These are phyloP conservation scores for Lachancea sp. DNA, from an alignment of 805 yeast genomes.

Conservation along the genomic window DNA sequence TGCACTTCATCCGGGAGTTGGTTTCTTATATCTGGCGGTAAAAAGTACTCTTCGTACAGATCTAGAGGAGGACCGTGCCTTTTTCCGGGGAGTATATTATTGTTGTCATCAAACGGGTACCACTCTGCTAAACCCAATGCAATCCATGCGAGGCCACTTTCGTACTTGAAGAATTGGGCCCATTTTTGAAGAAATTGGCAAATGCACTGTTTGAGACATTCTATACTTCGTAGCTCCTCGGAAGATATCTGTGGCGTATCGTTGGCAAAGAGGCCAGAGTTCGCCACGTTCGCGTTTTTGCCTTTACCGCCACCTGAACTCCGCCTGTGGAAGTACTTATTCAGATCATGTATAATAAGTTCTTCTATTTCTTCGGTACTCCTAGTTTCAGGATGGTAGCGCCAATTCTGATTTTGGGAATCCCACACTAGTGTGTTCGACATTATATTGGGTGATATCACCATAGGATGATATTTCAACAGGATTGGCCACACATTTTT, in stretches of 20 bases:
- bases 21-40: constrained; percentile 17
- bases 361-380: constrained; percentile 20
- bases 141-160: constrained; percentile 79
- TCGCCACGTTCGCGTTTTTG: constrained; percentile 3
- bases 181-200: constrained; percentile 63
- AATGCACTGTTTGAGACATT: constrained; percentile 53
- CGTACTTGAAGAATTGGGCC: constrained; percentile 73
- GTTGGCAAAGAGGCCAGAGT: constrained; percentile 6
- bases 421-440: constrained; percentile 40
- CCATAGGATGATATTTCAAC: constrained; percentile 79
- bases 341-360: constrained; percentile 51
- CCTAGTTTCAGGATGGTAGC: constrained; percentile 13
- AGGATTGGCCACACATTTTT: constrained; percentile 80
- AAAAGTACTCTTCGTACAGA: constrained; percentile 28
- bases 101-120: constrained; percentile 56
- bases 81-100: constrained; percentile 23
- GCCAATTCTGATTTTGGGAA: constrained; percentile 8
- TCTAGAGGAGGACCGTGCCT: constrained; percentile 11
- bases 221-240: constrained; percentile 47
- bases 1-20: background rate
- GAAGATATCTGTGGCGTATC: constrained; percentile 22
- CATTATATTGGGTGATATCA: constrained; percentile 62
- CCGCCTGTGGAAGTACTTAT: constrained; percentile 45
- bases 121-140: constrained; percentile 86
- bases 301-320: constrained; percentile 5